Base-by-base conservation (phyloP, 2,329 filamentous ascomycete genomes). In the Myrmaecium sp. region DNA sequence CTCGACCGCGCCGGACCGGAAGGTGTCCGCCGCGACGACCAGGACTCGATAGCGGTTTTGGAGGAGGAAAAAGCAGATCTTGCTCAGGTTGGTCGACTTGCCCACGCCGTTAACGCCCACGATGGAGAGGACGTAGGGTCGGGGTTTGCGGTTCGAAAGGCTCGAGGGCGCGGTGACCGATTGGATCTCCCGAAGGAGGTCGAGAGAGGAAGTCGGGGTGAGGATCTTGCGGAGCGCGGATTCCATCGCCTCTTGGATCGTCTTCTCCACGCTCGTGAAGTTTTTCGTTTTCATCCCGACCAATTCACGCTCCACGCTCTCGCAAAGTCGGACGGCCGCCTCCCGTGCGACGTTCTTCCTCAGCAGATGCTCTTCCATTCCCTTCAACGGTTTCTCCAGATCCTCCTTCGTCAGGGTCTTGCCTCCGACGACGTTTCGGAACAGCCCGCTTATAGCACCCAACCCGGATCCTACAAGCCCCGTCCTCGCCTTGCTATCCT, bases 81-180 rank as follows among this genome's bases (percentile, higher is more conserved):
- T 98, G 52, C 81, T 86, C 19, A 98, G 64, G 48, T 94, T 95
- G 27, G 89, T 98, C 10, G 84, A 94, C 58, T 98, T 98, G 46
- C 89, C 89, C 19, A 98, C 89, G 28, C 89, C 89, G 51, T 98
- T 98, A 47, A 98, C 89, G 34, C 89, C 89, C 22, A 98, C 89
- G 34, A 98, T 93, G 30, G 83, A 94, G 48, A 98, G 91, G 43
- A 95, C 86, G 48, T 95, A 98, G 22, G 89, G 89, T 4, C 89
- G 75, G 12, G 66, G 54, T 32, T 65, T 63, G 38, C 68, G 59
- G 33, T 73, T 62, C 16, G 72, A 73, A 3, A 72, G 67, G 13
- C 58, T 61, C 0, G 74, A 58, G 8, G 52, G 41, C 1, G 38
- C 62, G 5, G 72, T 75, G 34, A 91, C 70, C 23, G 74, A 67